phyloP scores from a whole-genome alignment of 1,139 yeast genomes.

The Candida labiduridarum region DNA sequence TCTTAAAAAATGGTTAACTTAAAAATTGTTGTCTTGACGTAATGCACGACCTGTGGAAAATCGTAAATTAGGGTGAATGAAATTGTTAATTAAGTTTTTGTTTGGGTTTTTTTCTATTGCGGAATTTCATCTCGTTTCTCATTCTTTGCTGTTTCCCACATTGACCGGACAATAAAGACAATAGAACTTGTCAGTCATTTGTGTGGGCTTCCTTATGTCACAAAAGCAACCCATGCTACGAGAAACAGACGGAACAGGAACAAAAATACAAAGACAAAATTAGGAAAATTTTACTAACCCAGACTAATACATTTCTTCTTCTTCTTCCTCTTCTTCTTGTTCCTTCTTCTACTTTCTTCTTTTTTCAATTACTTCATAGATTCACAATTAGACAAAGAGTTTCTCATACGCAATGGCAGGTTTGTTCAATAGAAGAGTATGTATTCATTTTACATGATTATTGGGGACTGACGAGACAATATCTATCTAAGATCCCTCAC shows the following conservation, averaged over 20 bases:
- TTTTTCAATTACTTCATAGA: background rate
- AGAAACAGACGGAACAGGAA: background rate
- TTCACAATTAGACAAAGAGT: background rate
- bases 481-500: too few species aligned
- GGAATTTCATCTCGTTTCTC: too few species aligned
- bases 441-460: slow-evolving; percentile 2
- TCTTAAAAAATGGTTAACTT: too few species aligned
- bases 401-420: slow-evolving; percentile 8
- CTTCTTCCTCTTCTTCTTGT: background rate
- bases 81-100: too few species aligned
- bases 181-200: background rate
- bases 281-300: background rate
- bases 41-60: too few species aligned
- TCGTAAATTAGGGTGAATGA: too few species aligned
- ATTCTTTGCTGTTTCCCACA: too few species aligned
- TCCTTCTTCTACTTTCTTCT: background rate
- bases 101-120: too few species aligned
- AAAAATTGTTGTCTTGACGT: too few species aligned
- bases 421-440: slow-evolving; percentile 16
- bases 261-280: background rate
- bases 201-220: background rate
- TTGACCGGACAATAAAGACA: background rate
- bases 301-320: background rate
- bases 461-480: too few species aligned
- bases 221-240: background rate